Evolutionary conservation across 2,329 filamentous ascomycete genomes (phyloP), one percentile per base, ranked within the genome.

Genomic region (Neopestalotiopsis sp.): DNA sequence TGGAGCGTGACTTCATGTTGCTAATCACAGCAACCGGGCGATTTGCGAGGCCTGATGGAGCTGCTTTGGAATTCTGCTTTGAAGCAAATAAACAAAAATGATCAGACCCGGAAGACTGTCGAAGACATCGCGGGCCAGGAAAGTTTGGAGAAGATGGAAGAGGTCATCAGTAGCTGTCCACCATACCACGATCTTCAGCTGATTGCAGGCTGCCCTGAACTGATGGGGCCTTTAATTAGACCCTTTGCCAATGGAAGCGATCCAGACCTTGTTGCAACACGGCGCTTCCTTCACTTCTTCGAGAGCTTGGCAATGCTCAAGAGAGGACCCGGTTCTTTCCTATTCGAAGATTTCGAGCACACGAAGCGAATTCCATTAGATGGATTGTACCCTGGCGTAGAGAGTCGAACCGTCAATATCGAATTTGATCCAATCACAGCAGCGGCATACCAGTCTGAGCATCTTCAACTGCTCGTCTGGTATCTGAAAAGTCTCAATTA

Each of bases 281-380:
- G 74, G 28, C 61, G 66, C 1, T 75, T 71, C 30, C 68, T 78
- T 3, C 71, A 69, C 14, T 71, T 75, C 45, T 77, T 75, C 20
- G 76, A 78, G 69, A 68, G 34, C 1, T 70, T 78, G 20, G 73
- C 75, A 6, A 75, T 77, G 20, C 61, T 78, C n/a, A 73, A 71
- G 69, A 69, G 76, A 65, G 74, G 76, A 1, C 72, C 76, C 1
- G 74, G 69, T n/a, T 76, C 76, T 1, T 34, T 68, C 24, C 56
- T 78, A 4, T 70, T 68, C 64, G 38, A 30, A 2, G 73, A 75
- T 38, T 77, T 73, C 73, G 68, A 71, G 2, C 59, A 62, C 24
- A 69, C 45, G 0, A 66, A 60, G 3, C 40, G 58, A 0, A 65
- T 75, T 7, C 73, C 72, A 0, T 71, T 78, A 17, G 73, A 76